Conservation (phyloP, 2,329 filamentous ascomycete genomes). For the Fonsecaea monophora region DNA sequence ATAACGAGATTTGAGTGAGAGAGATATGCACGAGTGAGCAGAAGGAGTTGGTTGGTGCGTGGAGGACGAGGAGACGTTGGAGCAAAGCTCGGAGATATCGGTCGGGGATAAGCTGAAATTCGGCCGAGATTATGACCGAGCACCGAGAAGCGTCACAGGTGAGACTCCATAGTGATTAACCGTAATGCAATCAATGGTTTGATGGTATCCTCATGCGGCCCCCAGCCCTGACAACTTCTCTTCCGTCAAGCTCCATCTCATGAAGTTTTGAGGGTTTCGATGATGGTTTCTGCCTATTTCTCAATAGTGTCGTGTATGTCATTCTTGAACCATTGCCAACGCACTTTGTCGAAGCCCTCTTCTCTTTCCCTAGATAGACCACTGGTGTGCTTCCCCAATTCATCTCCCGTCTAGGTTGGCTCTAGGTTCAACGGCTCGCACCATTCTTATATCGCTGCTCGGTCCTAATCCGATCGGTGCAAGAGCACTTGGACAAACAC, state of each 20-base stretch:
- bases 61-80: neutral
- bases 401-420: neutral
- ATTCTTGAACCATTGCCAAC: neutral
- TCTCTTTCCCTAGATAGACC: neutral
- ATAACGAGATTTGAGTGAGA: neutral
- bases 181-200: neutral
- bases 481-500: neutral
- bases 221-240: neutral
- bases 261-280: neutral
- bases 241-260: neutral
- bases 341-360: neutral
- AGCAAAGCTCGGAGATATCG: neutral
- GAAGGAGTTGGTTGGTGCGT: neutral
- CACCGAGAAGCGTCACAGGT: neutral
- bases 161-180: neutral
- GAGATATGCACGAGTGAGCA: neutral
- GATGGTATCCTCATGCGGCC: neutral
- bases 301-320: neutral
- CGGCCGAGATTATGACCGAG: slow-evolving; percentile 1
- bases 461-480: neutral
- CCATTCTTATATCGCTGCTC: neutral
- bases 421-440: neutral
- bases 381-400: neutral
- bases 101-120: neutral
- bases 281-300: neutral